These are phyloP conservation scores for Oryza glaberrima DNA, from an alignment of 176 grass and related monocot genomes.

Conservation along the genomic window DNA sequence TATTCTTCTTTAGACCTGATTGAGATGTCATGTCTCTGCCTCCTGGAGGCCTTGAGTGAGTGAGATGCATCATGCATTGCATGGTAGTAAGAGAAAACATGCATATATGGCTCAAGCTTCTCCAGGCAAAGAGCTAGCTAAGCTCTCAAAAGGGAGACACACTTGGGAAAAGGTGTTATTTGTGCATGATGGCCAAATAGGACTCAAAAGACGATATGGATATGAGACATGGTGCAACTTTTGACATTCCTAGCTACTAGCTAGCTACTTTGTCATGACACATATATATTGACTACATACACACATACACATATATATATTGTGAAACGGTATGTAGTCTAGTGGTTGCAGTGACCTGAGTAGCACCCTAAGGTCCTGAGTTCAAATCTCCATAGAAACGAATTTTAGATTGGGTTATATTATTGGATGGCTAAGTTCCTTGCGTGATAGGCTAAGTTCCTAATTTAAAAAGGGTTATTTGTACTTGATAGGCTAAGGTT, in stretches of 20 bases:
- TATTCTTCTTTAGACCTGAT: constrained; percentile 26
- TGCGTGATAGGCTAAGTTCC: too few species aligned
- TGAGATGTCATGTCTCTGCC: constrained; percentile 48
- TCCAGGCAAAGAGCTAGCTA: constrained; percentile 17
- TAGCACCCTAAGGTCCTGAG: too few species aligned
- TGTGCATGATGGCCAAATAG: constrained; percentile 10
- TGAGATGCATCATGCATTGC: neutral
- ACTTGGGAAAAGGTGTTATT: constrained; percentile 27
- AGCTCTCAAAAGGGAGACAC: constrained; percentile 35
- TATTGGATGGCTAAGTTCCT: too few species aligned
- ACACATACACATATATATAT: too few species aligned
- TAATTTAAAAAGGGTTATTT: too few species aligned
- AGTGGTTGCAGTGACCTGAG: too few species aligned
- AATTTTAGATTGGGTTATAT: too few species aligned
- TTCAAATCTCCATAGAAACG: too few species aligned
- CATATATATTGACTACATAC: neutral
- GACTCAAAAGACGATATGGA: constrained; percentile 32
- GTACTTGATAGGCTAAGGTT: too few species aligned
- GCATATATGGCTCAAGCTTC: constrained; percentile 7
- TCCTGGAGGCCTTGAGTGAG: constrained; percentile 22
- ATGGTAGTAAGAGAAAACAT: neutral
- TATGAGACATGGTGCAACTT: constrained; percentile 45
- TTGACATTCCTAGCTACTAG: neutral
- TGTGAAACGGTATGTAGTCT: too few species aligned
- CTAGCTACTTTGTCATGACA: neutral